phyloP scores from a whole-genome alignment of 2,329 filamentous ascomycete species.

The Proliferodiscus dingleyae region DNA sequence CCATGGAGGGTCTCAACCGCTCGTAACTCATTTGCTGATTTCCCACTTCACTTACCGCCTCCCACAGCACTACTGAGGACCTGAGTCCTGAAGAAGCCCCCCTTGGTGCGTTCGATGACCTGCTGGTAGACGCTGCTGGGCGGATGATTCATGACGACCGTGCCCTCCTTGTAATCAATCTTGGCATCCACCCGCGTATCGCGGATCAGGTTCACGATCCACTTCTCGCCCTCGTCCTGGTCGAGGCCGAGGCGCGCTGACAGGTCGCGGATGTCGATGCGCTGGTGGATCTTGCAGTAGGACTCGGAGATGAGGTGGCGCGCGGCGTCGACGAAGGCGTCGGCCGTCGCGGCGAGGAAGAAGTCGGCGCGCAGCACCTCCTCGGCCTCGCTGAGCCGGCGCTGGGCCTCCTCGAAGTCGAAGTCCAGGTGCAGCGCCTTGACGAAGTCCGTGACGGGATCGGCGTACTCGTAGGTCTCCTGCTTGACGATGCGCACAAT shows the following conservation, averaged over 20 bases:
- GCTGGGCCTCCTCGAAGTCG: constrained; percentile 94
- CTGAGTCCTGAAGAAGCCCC: constrained; percentile 96
- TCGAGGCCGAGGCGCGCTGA: constrained; percentile 86
- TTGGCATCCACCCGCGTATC: constrained; percentile 97
- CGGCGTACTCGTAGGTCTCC: constrained; percentile 95
- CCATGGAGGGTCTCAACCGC: too few relatives aligned
- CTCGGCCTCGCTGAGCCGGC: constrained; percentile 80
- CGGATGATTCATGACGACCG: constrained; percentile 98
- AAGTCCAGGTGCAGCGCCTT: constrained; percentile 94
- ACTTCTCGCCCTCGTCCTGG: constrained; percentile 97
- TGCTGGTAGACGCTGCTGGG: constrained; percentile 98
- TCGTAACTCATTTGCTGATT: background rate
- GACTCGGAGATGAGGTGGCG: constrained; percentile 96
- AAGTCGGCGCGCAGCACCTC: constrained; percentile 90
- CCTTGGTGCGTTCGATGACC: constrained; percentile 98
- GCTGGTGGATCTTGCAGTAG: constrained; percentile 99
- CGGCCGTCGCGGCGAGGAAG: constrained; percentile 81
- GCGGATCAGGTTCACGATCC: constrained; percentile 98
- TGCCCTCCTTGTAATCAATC: constrained; percentile 98
- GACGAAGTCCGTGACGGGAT: constrained; percentile 94
- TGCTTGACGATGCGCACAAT: constrained; percentile 92
- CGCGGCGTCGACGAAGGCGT: constrained; percentile 88
- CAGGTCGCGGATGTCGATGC: constrained; percentile 97
- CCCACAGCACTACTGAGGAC: constrained; percentile 59
- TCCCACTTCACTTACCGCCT: constrained; percentile 33